phyloP scores from a whole-genome alignment of 2,329 filamentous ascomycete genomes.

The Dactylellina sp. region DNA sequence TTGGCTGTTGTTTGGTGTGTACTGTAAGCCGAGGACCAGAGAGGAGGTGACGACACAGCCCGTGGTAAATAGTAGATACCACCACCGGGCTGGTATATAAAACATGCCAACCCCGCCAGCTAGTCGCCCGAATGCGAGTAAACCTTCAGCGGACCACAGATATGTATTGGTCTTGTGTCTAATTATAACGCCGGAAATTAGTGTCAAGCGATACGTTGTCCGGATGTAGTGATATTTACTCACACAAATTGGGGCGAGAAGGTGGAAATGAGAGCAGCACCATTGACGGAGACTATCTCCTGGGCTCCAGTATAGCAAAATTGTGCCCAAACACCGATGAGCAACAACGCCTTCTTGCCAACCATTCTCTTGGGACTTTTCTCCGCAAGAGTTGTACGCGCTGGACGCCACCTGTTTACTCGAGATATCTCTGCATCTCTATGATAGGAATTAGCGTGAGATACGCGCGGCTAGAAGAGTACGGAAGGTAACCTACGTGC shows the following conservation, averaged over 20 bases:
- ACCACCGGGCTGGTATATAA: conserved; percentile 74
- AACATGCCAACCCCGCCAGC: conserved; percentile 75
- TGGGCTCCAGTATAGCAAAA: conserved; percentile 86
- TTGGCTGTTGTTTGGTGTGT: conserved; percentile 66
- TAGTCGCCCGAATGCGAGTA: conserved; percentile 79
- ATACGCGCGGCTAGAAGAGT: conserved; percentile 67
- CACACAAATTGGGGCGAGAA: conserved; percentile 66
- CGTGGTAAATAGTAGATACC: conserved; percentile 76
- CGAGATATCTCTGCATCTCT: conserved; percentile 45
- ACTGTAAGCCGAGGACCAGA: conserved; percentile 34
- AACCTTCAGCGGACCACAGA: conserved; percentile 78
- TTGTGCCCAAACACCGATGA: conserved; percentile 80
- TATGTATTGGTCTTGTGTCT: conserved; percentile 67
- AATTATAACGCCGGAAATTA: conserved; percentile 54
- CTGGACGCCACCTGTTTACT: conserved; percentile 47
- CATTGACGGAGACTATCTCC: conserved; percentile 61
- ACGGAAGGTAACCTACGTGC: conserved; percentile 72
- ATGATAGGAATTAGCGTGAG: conserved; percentile 12
- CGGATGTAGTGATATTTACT: conserved; percentile 6
- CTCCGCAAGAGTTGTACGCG: conserved; percentile 12
- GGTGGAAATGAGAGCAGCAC: conserved; percentile 70
- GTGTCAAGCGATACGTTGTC: conserved; percentile 58
- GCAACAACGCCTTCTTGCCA: conserved; percentile 77
- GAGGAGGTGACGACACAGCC: conserved; percentile 72
- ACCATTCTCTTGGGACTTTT: conserved; percentile 62